Conservation (phyloP, 176 grass and related monocot genomes). For the Rhynchospora tenuis region DNA sequence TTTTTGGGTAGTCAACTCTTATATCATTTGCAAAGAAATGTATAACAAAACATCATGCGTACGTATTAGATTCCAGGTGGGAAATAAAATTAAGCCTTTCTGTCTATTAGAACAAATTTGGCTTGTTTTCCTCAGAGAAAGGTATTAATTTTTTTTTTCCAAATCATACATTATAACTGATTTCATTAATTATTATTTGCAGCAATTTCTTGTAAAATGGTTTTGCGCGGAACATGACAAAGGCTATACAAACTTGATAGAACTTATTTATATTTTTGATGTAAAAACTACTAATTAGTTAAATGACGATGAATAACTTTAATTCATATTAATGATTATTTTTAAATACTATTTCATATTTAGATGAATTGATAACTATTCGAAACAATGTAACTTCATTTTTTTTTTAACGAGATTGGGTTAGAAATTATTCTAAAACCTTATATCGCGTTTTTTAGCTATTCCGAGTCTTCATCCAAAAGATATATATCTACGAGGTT, state of each 20-base stretch:
- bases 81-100: not conserved
- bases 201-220: not conserved
- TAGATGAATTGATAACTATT: too few species aligned
- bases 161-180: not conserved
- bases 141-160: not conserved
- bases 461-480: not conserved
- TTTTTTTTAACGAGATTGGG: not conserved
- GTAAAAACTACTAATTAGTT: too few species aligned
- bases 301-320: too few species aligned
- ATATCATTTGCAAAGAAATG: not conserved
- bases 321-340: too few species aligned
- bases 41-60: not conserved
- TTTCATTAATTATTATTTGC: not conserved
- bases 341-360: too few species aligned
- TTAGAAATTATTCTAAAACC: too few species aligned
- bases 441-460: too few species aligned
- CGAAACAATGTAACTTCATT: not conserved
- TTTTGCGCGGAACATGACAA: too few species aligned
- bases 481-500: not conserved
- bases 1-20: not conserved
- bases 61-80: conserved; percentile 5
- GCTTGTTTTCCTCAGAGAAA: not conserved
- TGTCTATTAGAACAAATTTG: not conserved
- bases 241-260: too few species aligned
- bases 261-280: too few species aligned